Percentiles rank a stretch among this genome's conserved stretches.
These are phyloP conservation scores for Saccharomycopsis amapae DNA, from an alignment of 805 yeast species.

Conservation along the genomic window DNA sequence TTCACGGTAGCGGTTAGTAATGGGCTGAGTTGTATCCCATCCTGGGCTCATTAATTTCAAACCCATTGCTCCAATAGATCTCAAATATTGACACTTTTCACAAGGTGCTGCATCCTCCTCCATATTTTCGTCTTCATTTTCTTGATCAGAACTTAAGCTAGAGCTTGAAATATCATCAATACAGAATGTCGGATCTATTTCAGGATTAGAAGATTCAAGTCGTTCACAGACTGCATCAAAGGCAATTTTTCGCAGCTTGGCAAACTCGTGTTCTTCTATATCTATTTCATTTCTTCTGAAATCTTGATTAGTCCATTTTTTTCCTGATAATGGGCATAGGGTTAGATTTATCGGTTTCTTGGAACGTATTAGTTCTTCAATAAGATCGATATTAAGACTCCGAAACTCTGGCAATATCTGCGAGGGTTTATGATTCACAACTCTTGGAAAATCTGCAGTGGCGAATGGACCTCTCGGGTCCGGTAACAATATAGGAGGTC, in stretches of 20 bases:
- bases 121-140: background rate
- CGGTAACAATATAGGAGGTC: too few species aligned
- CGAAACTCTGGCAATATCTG: background rate
- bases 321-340: constrained; percentile 18
- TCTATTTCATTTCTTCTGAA: constrained; percentile 7
- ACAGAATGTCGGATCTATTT: background rate
- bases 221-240: background rate
- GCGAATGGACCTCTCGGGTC: too few species aligned
- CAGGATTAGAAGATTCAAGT: background rate
- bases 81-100: constrained; percentile 12
- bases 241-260: background rate
- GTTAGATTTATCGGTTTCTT: constrained; percentile 12
- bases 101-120: constrained; percentile 2
- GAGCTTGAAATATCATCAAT: background rate
- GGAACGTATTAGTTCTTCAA: background rate
- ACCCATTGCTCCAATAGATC: constrained; percentile 12
- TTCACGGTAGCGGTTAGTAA: too few species aligned
- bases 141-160: background rate
- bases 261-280: background rate
- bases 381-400: constrained; percentile 15
- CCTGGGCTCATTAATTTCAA: constrained; percentile 12
- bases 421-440: background rate
- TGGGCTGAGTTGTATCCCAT: constrained; percentile 19
- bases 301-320: constrained; percentile 19
- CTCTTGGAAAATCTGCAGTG: too few species aligned